phyloP scores from a whole-genome alignment of 768 basidiomycete species.

The Kwoniella mangroviensis region DNA sequence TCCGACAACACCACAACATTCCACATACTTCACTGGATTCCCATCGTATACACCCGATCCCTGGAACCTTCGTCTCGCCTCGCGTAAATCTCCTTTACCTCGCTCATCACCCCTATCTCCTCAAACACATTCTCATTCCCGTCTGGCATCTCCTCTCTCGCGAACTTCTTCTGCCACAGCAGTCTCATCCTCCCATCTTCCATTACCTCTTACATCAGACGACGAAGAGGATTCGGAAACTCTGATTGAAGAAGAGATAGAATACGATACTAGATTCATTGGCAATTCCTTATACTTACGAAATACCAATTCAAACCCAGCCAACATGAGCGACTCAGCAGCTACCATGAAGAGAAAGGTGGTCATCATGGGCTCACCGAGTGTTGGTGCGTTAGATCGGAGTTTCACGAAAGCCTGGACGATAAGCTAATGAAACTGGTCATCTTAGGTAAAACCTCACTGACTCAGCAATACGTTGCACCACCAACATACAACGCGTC shows the following conservation, averaged over 20 bases:
- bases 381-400: conserved; percentile 53
- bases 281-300: conserved; percentile 8
- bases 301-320: neutral
- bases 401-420: neutral
- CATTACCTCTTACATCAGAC: neutral
- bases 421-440: conserved; percentile 9
- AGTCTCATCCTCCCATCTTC: neutral
- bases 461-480: conserved; percentile 90
- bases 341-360: conserved; percentile 53
- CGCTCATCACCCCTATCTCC: conserved; percentile 2
- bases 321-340: conserved; percentile 20
- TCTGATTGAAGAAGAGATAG: conserved; percentile 9
- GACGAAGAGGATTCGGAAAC: conserved; percentile 20
- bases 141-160: neutral
- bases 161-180: conserved; percentile 6
- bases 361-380: conserved; percentile 57
- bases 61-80: conserved; percentile 15
- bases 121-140: conserved; percentile 1
- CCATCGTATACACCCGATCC: conserved; percentile 17
- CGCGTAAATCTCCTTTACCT: conserved; percentile 19
- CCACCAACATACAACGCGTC: conserved; percentile 80
- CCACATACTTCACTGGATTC: conserved; percentile 23
- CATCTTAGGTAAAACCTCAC: conserved; percentile 85
- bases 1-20: conserved; percentile 24
- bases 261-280: neutral